A percentile compares a stretch with the other conserved stretches of the same genome.
These are phyloP conservation scores for Phytopythium delawarense DNA, from an alignment of 352 stramenopile species.

Conservation along the genomic window DNA sequence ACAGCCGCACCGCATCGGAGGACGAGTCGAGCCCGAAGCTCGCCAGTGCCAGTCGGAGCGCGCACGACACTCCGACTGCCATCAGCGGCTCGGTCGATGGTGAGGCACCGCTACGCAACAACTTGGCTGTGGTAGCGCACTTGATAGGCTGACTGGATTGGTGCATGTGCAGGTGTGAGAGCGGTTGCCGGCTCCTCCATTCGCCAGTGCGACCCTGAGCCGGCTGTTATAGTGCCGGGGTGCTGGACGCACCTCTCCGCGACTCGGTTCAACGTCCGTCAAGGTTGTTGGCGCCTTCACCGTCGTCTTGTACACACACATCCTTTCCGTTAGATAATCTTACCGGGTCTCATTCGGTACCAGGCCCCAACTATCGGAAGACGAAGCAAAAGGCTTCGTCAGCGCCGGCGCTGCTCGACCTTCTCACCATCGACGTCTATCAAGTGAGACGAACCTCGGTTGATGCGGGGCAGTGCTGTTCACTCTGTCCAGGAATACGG, in stretches of 20 bases:
- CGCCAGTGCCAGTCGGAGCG: neutral
- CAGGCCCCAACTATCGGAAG: constrained; percentile 73
- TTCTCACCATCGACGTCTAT: constrained; percentile 74
- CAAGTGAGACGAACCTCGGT: constrained; percentile 22
- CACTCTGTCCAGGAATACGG: neutral
- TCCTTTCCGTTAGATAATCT: no score
- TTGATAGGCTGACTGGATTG: neutral
- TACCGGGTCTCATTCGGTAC: no score
- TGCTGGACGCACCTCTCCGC: constrained; percentile 67
- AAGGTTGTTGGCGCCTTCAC: constrained; percentile 23
- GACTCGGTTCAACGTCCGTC: constrained; percentile 76
- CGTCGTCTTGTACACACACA: no score
- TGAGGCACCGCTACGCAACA: neutral
- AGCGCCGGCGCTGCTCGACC: constrained; percentile 41
- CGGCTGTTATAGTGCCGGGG: constrained; percentile 26
- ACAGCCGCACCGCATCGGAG: neutral
- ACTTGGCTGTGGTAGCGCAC: neutral
- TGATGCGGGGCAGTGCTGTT: neutral
- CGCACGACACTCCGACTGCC: neutral
- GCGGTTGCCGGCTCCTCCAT: constrained; percentile 51
- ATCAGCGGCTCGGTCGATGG: constrained; percentile 6
- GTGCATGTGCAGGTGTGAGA: constrained; percentile 18
- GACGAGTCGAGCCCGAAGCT: neutral
- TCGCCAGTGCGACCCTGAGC: constrained; percentile 36
- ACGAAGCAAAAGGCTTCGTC: constrained; percentile 72